Evolutionary conservation across 495 filamentous ascomycete genomes (phyloP).

Genomic region (Lasiosphaeria ovina): DNA sequence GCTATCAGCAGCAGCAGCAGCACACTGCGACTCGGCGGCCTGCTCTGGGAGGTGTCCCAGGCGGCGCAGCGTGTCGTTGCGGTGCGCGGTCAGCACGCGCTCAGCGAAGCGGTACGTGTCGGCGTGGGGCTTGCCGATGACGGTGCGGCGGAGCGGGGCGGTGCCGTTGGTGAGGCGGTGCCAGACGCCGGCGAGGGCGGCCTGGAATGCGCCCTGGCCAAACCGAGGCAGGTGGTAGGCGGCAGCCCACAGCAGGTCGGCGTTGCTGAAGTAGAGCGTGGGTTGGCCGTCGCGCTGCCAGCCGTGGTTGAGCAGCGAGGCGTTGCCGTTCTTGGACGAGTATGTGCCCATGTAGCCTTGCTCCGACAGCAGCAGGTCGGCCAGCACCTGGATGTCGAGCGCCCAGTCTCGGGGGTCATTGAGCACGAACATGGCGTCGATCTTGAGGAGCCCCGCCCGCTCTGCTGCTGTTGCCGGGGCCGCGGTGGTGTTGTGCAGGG

Average conservation of each 20-base stretch:
- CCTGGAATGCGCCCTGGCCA: slow-evolving; percentile 89
- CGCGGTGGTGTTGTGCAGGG: slow-evolving; percentile 21
- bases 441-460: slow-evolving; percentile 50
- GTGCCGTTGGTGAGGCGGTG: slow-evolving; percentile 62
- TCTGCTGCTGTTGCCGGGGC: slow-evolving; percentile 14
- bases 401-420: slow-evolving; percentile 94
- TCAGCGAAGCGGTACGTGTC: slow-evolving; percentile 85
- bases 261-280: slow-evolving; percentile 77
- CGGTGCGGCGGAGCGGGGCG: slow-evolving; percentile 54
- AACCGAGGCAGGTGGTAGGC: slow-evolving; percentile 81
- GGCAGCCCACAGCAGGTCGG: slow-evolving; percentile 86
- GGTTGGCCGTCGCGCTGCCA: slow-evolving; percentile 81
- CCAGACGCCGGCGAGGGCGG: slow-evolving; percentile 78
- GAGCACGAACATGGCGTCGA: slow-evolving; percentile 85
- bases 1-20: too few relatives aligned
- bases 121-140: slow-evolving; percentile 81
- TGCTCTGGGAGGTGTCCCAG: slow-evolving; percentile 16
- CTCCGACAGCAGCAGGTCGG: slow-evolving; percentile 75
- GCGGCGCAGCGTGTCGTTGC: slow-evolving; percentile 45
- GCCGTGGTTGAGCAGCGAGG: slow-evolving; percentile 62
- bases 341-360: slow-evolving; percentile 74
- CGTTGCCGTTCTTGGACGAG: slow-evolving; percentile 59
- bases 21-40: slow-evolving; percentile 19
- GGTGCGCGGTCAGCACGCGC: slow-evolving; percentile 60
- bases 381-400: slow-evolving; percentile 76